Evolutionary conservation across 225 moss, liverwort and hornwort species (phyloP).

Genomic region (Pleurozium schreberi): DNA sequence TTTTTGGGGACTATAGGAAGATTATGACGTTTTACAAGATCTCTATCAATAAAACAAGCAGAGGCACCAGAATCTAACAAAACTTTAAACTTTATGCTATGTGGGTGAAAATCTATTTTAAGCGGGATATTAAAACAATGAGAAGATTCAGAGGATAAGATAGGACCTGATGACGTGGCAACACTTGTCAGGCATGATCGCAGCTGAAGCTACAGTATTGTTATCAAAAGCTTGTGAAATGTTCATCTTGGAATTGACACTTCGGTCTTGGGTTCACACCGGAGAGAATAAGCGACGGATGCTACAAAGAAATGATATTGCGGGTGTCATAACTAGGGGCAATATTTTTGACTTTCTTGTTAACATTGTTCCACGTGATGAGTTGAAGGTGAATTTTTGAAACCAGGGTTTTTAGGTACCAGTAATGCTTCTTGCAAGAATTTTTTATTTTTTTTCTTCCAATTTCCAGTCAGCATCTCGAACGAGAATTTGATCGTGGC

Average conservation of each 20-base stretch:
- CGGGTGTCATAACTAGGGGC: slow-evolving; percentile 83
- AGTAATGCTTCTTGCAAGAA: not conserved
- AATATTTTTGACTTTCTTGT: slow-evolving; percentile 98
- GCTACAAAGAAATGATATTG: slow-evolving; percentile 85
- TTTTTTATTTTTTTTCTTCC: not conserved
- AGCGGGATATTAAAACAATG: too few relatives aligned
- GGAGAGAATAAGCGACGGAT: slow-evolving; percentile 93
- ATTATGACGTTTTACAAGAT: too few relatives aligned
- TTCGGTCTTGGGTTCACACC: slow-evolving; percentile 92
- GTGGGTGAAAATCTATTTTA: too few relatives aligned
- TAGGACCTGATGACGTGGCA: too few relatives aligned
- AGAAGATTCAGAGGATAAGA: too few relatives aligned
- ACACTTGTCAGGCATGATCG: too few relatives aligned
- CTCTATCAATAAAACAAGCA: too few relatives aligned
- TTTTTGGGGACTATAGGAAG: too few relatives aligned
- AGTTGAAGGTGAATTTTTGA: slow-evolving; percentile 55
- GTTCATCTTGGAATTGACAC: slow-evolving; percentile 91
- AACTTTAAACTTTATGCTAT: too few relatives aligned
- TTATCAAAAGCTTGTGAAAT: slow-evolving; percentile 97
- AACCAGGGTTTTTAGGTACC: not conserved
- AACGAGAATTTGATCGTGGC: not conserved
- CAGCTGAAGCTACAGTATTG: slow-evolving; percentile 86
- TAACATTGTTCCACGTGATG: slow-evolving; percentile 89
- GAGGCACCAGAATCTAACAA: too few relatives aligned
- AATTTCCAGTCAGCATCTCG: not conserved